These are phyloP conservation scores for Talaromyces sp. DNA, from an alignment of 2,329 filamentous ascomycete species.

Conservation along the genomic window DNA sequence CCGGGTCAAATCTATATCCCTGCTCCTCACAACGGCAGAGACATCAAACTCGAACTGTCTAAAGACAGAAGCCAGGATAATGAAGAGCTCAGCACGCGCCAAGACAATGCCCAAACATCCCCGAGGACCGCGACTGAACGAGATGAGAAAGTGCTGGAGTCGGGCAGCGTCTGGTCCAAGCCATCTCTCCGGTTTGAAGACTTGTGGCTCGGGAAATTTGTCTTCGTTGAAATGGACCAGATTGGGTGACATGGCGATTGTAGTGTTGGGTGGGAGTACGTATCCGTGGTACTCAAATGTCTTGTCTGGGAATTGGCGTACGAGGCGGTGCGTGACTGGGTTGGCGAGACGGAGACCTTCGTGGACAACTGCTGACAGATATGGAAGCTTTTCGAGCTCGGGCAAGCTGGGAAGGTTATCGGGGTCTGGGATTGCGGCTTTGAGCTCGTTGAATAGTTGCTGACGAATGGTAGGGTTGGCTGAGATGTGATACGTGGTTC, in stretches of 20 bases:
- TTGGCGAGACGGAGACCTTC: conserved; percentile 37
- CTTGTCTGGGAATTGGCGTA: conserved; percentile 24
- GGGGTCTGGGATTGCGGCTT: conserved; percentile 23
- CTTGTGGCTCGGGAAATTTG: conserved; percentile 24
- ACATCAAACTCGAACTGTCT: conserved; percentile 15
- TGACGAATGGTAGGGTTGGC: conserved; percentile 20
- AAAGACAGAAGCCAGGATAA: conserved; percentile 13
- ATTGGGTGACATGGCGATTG: conserved; percentile 25
- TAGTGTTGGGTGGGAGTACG: conserved; percentile 25
- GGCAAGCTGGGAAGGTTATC: conserved; percentile 15
- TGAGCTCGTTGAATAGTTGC: conserved; percentile 22
- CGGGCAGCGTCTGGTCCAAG: conserved; percentile 19
- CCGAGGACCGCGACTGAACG: conserved; percentile 24
- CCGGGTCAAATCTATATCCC: conserved; percentile 10
- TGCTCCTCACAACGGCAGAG: background rate
- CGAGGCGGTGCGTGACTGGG: conserved; percentile 31
- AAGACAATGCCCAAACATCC: conserved; percentile 30
- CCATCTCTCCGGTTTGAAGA: conserved; percentile 26
- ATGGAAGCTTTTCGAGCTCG: conserved; percentile 29
- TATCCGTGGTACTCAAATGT: conserved; percentile 26
- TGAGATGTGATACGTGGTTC: conserved; percentile 21
- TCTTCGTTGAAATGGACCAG: conserved; percentile 24
- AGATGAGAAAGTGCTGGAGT: conserved; percentile 23
- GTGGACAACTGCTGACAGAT: conserved; percentile 28
- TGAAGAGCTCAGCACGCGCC: conserved; percentile 38